Conservation (phyloP, 2,329 filamentous ascomycete genomes). For the Byssoonygena ceratinophila region DNA sequence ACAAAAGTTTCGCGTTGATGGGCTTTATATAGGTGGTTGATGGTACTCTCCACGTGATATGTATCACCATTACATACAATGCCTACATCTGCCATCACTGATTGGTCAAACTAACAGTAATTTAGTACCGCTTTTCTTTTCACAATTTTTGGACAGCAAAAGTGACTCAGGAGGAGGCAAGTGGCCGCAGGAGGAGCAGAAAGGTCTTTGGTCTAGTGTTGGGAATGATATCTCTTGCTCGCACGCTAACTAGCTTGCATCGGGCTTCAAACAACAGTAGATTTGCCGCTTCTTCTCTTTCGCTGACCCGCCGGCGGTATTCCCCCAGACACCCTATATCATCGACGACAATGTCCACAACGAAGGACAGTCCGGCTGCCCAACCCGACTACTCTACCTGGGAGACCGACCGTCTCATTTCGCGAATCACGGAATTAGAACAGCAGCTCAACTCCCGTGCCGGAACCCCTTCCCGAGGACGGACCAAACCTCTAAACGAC, state of each 20-base stretch:
- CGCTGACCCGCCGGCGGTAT: neutral
- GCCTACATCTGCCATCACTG: neutral
- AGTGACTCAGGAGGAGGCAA: no score
- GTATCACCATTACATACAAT: no score
- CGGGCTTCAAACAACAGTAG: neutral
- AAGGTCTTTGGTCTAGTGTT: neutral
- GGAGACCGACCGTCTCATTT: conserved; percentile 58
- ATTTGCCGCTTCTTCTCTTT: neutral
- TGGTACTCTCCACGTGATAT: neutral
- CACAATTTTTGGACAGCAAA: conserved; percentile 5
- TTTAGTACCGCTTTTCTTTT: no score
- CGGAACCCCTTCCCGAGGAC: conserved; percentile 23
- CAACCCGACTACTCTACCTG: conserved; percentile 39
- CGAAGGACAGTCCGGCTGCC: neutral
- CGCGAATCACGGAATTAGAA: conserved; percentile 59
- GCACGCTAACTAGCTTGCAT: conserved; percentile 8
- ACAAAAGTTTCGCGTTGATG: neutral
- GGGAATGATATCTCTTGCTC: conserved; percentile 11
- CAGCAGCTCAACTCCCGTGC: conserved; percentile 45
- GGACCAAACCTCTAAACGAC: conserved; percentile 22
- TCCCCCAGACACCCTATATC: neutral
- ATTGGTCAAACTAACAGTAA: neutral
- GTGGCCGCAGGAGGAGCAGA: neutral
- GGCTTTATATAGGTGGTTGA: no score
- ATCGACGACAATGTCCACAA: conserved; percentile 2